A percentile compares a stretch with the other conserved stretches of the same genome.
These are phyloP conservation scores for Jaapia argillacea DNA, from an alignment of 768 basidiomycete genomes.

Conservation along the genomic window DNA sequence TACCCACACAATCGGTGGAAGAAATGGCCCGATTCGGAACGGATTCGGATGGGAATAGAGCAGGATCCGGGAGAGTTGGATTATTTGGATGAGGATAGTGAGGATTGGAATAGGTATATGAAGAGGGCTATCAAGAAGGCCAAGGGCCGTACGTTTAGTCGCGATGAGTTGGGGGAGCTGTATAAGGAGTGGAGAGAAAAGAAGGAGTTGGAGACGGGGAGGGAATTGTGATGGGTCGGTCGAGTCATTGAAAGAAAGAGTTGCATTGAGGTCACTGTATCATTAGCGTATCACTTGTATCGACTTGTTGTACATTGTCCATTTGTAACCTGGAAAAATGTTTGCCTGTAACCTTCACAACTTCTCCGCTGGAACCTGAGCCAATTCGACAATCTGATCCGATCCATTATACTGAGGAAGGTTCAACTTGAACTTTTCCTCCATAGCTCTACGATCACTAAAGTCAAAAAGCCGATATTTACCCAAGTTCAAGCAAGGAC, in stretches of 20 bases:
- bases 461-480: constrained; percentile 2
- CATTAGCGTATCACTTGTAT: too few species aligned
- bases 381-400: constrained; percentile 80
- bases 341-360: too few species aligned
- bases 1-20: background rate
- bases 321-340: too few species aligned
- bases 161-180: background rate
- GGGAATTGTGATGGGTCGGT: too few species aligned
- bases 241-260: too few species aligned
- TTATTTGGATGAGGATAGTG: background rate
- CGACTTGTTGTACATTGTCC: too few species aligned
- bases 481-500: constrained; percentile 1
- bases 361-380: constrained; percentile 7
- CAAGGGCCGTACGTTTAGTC: background rate
- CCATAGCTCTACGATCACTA: constrained; percentile 41
- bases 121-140: background rate
- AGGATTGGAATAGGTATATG: background rate
- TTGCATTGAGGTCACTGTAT: too few species aligned
- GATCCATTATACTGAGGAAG: constrained; percentile 72
- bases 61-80: background rate
- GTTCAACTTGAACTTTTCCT: constrained; percentile 67
- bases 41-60: background rate
- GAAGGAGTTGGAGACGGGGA: background rate
- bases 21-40: background rate
- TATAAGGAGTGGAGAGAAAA: background rate